Evolutionary conservation across 345 rosid genomes (phyloP), one percentile per base, ranked within the genome.

Genomic region (Noccaea bulbosa): DNA sequence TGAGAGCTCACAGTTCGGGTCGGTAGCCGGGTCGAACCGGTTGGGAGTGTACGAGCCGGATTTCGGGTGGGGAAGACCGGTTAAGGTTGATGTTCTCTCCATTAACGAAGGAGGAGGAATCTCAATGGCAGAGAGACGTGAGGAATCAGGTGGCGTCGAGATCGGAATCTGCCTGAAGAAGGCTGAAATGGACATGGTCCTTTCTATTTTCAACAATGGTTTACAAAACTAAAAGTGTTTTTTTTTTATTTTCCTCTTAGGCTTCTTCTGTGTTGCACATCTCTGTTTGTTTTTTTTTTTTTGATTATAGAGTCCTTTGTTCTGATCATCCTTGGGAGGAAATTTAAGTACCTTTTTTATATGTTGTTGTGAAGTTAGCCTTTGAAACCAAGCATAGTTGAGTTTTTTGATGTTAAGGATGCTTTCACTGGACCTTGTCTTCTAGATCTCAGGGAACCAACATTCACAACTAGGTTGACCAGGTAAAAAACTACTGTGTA

Each of bases 381-480:
- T n/a, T n/a, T n/a, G n/a, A n/a, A n/a, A n/a, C n/a, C n/a, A n/a
- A n/a, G n/a, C n/a, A n/a, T n/a, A n/a, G n/a, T n/a, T n/a, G n/a
- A n/a, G n/a, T n/a, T n/a, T n/a, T n/a, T n/a, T n/a, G n/a, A n/a
- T n/a, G n/a, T n/a, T n/a, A n/a, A n/a, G n/a, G n/a, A n/a, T n/a
- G n/a, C n/a, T n/a, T n/a, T n/a, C n/a, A n/a, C n/a, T n/a, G n/a
- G n/a, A n/a, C n/a, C n/a, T n/a, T n/a, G 47, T 30, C 50, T 67
- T 54, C 64, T 57, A 74, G 73, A 74, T 60, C 9, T 38, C 70
- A 67, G 12, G 63, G 55, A 69, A 34, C 8, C 4, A 76, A 64
- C 61, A 74, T 53, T 71, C 34, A 78, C 67, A 81, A 72, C 65
- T 76, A 27, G 68, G 73, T 81, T 74, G 79, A 81, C 82, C 65